A percentile compares a stretch with the other conserved stretches of the same genome.
phyloP scores from a whole-genome alignment of 176 grass and related monocot species.

The Carex pumila region DNA sequence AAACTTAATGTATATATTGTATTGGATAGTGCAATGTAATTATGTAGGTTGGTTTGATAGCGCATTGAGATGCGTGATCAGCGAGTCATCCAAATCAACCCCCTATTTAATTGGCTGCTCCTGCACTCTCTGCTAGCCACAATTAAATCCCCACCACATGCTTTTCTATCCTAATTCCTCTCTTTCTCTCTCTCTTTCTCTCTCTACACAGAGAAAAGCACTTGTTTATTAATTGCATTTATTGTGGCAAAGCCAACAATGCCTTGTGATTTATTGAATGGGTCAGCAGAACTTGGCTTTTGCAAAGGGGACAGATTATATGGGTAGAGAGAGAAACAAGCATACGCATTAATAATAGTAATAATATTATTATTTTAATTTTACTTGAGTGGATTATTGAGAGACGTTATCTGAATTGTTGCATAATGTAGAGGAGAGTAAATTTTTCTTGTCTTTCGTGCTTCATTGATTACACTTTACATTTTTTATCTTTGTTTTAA shows the following conservation, averaged over 20 bases:
- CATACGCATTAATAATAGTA: neutral
- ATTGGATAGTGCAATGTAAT: too few species aligned
- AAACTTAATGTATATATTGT: too few species aligned
- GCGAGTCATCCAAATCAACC: slow-evolving; percentile 21
- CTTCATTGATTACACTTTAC: too few species aligned
- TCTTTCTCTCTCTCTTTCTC: slow-evolving; percentile 13
- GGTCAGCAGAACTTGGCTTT: slow-evolving; percentile 13
- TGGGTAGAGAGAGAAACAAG: neutral
- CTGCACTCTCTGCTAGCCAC: neutral
- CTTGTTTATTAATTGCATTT: slow-evolving; percentile 40
- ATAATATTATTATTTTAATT: neutral
- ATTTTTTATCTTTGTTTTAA: too few species aligned
- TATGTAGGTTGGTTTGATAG: neutral
- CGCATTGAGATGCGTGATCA: slow-evolving; percentile 34
- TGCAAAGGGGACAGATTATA: neutral
- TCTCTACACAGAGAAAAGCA: slow-evolving; percentile 25
- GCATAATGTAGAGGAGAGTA: neutral
- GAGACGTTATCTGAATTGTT: too few species aligned
- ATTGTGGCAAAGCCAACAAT: slow-evolving; percentile 39
- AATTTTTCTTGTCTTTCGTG: too few species aligned
- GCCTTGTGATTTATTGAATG: slow-evolving; percentile 47
- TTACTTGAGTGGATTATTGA: neutral
- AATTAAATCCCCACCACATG: slow-evolving; percentile 46
- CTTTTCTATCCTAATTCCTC: slow-evolving; percentile 19
- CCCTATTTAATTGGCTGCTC: slow-evolving; percentile 28